Percentiles rank a stretch among this genome's conserved stretches.
These are phyloP conservation scores for Thalassiosira oceanica DNA, from an alignment of 352 stramenopile genomes.

Conservation along the genomic window DNA sequence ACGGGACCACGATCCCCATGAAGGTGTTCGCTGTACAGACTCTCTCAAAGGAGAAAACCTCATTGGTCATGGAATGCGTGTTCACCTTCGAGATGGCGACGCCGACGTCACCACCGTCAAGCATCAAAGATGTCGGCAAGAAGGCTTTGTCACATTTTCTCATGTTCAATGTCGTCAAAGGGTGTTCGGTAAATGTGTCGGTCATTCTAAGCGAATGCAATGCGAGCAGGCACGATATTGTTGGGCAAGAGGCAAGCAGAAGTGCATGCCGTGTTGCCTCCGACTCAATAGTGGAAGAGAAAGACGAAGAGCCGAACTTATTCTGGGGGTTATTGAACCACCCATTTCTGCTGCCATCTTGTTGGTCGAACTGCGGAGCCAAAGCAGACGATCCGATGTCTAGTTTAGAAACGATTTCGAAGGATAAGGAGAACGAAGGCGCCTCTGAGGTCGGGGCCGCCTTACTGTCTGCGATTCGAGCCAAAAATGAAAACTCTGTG, in stretches of 20 bases:
- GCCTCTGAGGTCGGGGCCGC: too few species aligned
- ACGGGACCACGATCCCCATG: slow-evolving; percentile 11
- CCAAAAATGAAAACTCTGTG: slow-evolving; percentile 13
- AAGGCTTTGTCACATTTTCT: slow-evolving; percentile 35
- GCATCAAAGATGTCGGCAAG: too few species aligned
- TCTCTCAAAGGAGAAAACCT: neutral
- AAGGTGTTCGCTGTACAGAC: slow-evolving; percentile 11
- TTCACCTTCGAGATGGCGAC: too few species aligned
- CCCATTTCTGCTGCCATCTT: slow-evolving; percentile 12
- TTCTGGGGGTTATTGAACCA: slow-evolving; percentile 18
- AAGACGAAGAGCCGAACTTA: neutral
- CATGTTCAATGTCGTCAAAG: slow-evolving; percentile 39
- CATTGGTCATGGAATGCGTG: slow-evolving; percentile 14
- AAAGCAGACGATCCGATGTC: neutral
- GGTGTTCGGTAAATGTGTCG: slow-evolving; percentile 21
- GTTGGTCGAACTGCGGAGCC: neutral
- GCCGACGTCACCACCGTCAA: too few species aligned
- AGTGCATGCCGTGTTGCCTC: neutral
- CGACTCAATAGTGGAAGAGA: neutral
- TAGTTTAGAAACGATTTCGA: neutral
- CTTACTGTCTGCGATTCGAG: slow-evolving; percentile 30
- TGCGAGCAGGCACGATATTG: neutral
- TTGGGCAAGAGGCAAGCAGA: neutral
- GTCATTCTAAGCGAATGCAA: slow-evolving; percentile 26
- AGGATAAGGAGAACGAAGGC: too few species aligned